These are phyloP conservation scores for Marchantia paleacea DNA, from an alignment of 225 moss, liverwort and hornwort genomes.

Conservation along the genomic window DNA sequence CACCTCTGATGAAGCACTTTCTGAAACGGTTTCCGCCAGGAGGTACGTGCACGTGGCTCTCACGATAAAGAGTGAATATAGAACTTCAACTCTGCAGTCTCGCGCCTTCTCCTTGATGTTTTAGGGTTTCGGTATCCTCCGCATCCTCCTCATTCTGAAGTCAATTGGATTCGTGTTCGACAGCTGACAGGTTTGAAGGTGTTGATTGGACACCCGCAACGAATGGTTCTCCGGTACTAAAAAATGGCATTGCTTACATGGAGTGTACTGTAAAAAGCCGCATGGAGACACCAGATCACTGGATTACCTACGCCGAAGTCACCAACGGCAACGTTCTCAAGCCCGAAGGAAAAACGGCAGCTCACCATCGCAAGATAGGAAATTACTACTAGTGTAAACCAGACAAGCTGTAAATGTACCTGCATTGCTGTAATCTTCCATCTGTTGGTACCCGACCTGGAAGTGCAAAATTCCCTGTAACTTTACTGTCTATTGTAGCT, in stretches of 20 bases:
- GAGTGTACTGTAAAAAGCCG: constrained; percentile 79
- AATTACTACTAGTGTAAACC: constrained; percentile 69
- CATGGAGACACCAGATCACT: constrained; percentile 84
- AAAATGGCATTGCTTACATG: constrained; percentile 61
- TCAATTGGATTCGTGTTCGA: not conserved
- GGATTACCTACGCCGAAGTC: constrained; percentile 88
- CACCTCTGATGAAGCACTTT: constrained; percentile 80
- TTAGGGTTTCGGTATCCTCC: not conserved
- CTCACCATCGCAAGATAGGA: constrained; percentile 87
- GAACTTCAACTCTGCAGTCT: not conserved
- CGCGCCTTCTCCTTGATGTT: not conserved
- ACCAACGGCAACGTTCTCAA: constrained; percentile 69
- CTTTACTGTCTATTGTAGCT: not conserved
- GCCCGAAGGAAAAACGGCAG: constrained; percentile 79
- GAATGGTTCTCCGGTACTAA: constrained; percentile 76
- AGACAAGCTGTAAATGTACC: not conserved
- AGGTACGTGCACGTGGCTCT: constrained; percentile 37
- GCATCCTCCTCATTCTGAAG: not conserved
- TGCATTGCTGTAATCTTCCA: not conserved
- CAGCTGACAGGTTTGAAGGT: constrained; percentile 96
- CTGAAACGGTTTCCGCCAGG: constrained; percentile 87
- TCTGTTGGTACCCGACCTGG: too few relatives aligned
- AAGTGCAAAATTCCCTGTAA: not conserved
- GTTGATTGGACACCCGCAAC: constrained; percentile 54
- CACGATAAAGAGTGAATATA: too few relatives aligned